A percentile compares a stretch with the other conserved stretches of the same genome.
phyloP scores from a whole-genome alignment of 108 stramenopile species.

The Nitzschia putrida region DNA sequence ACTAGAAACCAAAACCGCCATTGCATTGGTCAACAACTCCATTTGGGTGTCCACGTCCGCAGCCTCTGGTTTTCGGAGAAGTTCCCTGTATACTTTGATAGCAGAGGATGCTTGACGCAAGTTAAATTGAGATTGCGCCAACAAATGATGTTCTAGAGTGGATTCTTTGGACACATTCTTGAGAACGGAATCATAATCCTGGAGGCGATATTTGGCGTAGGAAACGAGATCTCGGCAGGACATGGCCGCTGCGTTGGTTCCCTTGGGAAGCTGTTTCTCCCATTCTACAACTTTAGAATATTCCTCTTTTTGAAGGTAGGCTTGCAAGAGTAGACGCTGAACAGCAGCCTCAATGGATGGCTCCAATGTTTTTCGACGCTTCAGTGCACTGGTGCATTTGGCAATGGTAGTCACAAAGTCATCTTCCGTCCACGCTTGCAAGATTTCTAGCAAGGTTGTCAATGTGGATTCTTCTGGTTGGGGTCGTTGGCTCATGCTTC shows the following conservation, averaged over 20 bases:
- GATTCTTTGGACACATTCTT: constrained; percentile 23
- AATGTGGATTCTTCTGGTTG: constrained; percentile 4
- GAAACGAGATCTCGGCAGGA: constrained; percentile 18
- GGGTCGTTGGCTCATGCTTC: neutral
- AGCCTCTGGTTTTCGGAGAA: constrained; percentile 6
- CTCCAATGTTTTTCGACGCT: constrained; percentile 33
- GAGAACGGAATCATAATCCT: constrained; percentile 20
- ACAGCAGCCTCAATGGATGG: constrained; percentile 10
- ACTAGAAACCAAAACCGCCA: constrained; percentile 24
- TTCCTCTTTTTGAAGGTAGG: constrained; percentile 24
- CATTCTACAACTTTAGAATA: constrained; percentile 28
- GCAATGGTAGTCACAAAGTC: constrained; percentile 11
- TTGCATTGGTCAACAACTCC: constrained; percentile 39
- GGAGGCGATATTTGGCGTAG: constrained; percentile 34
- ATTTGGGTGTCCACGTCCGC: constrained; percentile 15
- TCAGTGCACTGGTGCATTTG: constrained; percentile 23
- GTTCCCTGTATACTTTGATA: constrained; percentile 19
- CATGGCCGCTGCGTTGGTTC: neutral
- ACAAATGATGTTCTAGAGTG: constrained; percentile 25
- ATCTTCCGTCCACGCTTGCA: constrained; percentile 22
- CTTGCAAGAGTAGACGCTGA: constrained; percentile 30
- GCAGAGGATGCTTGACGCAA: constrained; percentile 28
- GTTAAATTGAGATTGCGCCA: constrained; percentile 39
- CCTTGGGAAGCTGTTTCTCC: neutral
- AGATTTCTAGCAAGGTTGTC: constrained; percentile 21